Evolutionary conservation across 2,329 filamentous ascomycete genomes (phyloP).

Genomic region (Xylariomycetidae sp.): DNA sequence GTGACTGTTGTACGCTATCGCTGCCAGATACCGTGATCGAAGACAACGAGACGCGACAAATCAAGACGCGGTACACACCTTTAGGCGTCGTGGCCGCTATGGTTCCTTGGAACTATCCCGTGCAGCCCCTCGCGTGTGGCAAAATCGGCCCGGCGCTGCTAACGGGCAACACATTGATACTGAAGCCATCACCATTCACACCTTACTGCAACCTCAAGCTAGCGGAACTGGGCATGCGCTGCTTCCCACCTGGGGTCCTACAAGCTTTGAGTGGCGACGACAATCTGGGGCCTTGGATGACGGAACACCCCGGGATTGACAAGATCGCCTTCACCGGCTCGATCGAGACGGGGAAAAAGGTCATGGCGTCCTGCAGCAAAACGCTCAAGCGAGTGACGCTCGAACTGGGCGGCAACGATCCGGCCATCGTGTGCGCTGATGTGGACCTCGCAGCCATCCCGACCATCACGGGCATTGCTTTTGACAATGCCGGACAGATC

Average conservation of each 20-base stretch:
- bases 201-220: constrained; percentile 43
- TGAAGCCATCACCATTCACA: constrained; percentile 54
- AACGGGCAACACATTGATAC: constrained; percentile 49
- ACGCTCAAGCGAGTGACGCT: constrained; percentile 56
- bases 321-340: constrained; percentile 62
- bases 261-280: constrained; percentile 57
- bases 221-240: constrained; percentile 48
- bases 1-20: constrained; percentile 14
- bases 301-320: constrained; percentile 50
- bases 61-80: constrained; percentile 2
- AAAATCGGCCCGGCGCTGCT: constrained; percentile 53
- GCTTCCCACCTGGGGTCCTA: constrained; percentile 58
- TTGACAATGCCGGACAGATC: constrained; percentile 45
- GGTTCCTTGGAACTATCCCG: constrained; percentile 37
- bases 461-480: constrained; percentile 31
- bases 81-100: constrained; percentile 6
- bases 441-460: constrained; percentile 40
- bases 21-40: constrained; percentile 2
- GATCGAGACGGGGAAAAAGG: constrained; percentile 52
- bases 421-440: constrained; percentile 52
- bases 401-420: constrained; percentile 57
- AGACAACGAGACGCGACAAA: neutral
- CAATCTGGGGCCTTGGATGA: constrained; percentile 52
- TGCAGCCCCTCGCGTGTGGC: constrained; percentile 42
- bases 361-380: constrained; percentile 49